Conservation (phyloP, 805 yeast species). For the Starmerella floricola region DNA sequence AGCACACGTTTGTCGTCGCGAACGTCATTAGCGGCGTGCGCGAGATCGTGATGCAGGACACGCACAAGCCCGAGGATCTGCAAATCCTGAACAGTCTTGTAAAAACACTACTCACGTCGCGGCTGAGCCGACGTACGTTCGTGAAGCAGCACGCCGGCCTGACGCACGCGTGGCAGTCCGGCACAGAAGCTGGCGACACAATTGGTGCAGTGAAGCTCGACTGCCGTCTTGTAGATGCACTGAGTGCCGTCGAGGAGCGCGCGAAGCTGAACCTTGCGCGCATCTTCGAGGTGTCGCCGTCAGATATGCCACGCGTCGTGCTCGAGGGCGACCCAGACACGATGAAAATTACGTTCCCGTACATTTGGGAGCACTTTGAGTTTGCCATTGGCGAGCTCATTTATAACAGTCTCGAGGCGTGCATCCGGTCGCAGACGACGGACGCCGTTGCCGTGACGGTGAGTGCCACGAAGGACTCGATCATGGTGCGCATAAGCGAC, state of each 20-base stretch:
- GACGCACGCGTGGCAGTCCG: conserved; percentile 42
- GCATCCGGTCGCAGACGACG: conserved; percentile 39
- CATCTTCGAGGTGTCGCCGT: conserved; percentile 25
- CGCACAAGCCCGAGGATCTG: conserved; percentile 49
- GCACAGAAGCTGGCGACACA: conserved; percentile 21
- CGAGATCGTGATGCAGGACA: conserved; percentile 35
- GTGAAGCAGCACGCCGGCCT: conserved; percentile 84
- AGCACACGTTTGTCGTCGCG: conserved; percentile 71
- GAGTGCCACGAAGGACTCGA: conserved; percentile 50
- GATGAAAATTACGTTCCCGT: conserved; percentile 51
- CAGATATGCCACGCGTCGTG: conserved; percentile 54
- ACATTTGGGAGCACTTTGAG: conserved; percentile 74
- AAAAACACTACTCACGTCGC: conserved; percentile 65
- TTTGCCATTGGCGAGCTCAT: conserved; percentile 79
- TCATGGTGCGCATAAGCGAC: conserved; percentile 71
- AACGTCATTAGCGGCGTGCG: conserved; percentile 88
- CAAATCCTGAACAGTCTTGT: conserved; percentile 57
- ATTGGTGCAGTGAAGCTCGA: conserved; percentile 70
- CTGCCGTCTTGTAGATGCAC: conserved; percentile 46
- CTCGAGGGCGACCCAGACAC: conserved; percentile 50
- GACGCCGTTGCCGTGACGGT: conserved; percentile 65
- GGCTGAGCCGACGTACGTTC: conserved; percentile 80
- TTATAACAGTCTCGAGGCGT: conserved; percentile 75
- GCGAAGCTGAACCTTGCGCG: conserved; percentile 29
- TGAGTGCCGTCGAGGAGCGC: conserved; percentile 16